These are phyloP conservation scores for Dioszegia aurantiaca DNA, from an alignment of 768 basidiomycete species.

Conservation along the genomic window DNA sequence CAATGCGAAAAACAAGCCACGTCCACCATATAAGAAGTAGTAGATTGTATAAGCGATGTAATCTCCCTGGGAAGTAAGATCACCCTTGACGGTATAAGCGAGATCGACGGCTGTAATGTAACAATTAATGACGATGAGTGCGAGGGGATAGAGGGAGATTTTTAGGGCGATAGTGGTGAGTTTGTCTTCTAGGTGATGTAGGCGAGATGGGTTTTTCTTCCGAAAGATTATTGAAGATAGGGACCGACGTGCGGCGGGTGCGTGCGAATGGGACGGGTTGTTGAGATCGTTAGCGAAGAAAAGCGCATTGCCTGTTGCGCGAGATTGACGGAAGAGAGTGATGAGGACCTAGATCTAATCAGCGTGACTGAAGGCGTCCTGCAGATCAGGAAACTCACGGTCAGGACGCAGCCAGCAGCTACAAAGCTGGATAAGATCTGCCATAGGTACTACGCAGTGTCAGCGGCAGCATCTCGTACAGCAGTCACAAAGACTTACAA, in stretches of 20 bases:
- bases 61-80: slow-evolving; percentile 1
- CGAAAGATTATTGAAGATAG: too few relatives aligned
- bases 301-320: slow-evolving; percentile 1
- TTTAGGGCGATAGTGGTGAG: slow-evolving; percentile 31
- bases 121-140: slow-evolving; percentile 23
- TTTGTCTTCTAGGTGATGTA: slow-evolving; percentile 19
- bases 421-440: slow-evolving; percentile 25
- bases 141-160: slow-evolving; percentile 33
- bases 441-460: slow-evolving; percentile 22
- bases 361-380: too few relatives aligned
- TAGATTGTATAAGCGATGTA: slow-evolving; percentile 25
- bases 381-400: slow-evolving; percentile 5
- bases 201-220: too few relatives aligned
- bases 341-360: slow-evolving; percentile 8
- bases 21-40: slow-evolving; percentile 29
- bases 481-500: slow-evolving; percentile 13
- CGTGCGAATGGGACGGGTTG: background rate
- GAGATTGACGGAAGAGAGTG: slow-evolving; percentile 1
- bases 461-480: background rate
- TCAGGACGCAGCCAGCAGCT: slow-evolving; percentile 16
- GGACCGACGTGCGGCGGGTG: too few relatives aligned
- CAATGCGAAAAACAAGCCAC: slow-evolving; percentile 25
- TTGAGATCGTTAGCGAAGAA: slow-evolving; percentile 2
- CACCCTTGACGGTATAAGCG: slow-evolving; percentile 20
- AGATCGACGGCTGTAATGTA: slow-evolving; percentile 31